These are phyloP conservation scores for Lineolata rhizophorae DNA, from an alignment of 495 filamentous ascomycete species.

Conservation along the genomic window DNA sequence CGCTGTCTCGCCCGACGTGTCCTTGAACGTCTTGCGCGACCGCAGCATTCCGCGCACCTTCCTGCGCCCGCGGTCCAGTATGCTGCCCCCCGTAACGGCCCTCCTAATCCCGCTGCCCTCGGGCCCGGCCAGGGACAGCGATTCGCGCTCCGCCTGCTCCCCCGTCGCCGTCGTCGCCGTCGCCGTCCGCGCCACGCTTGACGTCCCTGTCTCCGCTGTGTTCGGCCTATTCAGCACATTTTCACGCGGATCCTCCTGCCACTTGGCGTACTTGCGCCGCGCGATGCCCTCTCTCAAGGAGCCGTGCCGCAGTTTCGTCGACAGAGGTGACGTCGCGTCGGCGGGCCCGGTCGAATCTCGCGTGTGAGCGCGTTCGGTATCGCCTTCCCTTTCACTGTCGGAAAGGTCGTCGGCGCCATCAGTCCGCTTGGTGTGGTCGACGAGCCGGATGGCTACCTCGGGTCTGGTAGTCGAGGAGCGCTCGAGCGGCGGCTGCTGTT, in stretches of 20 bases:
- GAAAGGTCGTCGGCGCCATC: slow-evolving; percentile 2
- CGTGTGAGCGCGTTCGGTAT: not conserved
- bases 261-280: slow-evolving; percentile 37
- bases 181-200: not conserved
- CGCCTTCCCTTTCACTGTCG: no score
- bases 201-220: not conserved
- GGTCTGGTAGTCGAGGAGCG: no score
- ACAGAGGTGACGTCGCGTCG: not conserved
- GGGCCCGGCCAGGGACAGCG: no score
- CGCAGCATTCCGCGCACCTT: not conserved
- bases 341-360: not conserved
- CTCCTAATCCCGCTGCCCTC: not conserved
- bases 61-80: slow-evolving; percentile 8
- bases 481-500: no score
- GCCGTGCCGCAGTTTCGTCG: not conserved
- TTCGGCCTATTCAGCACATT: no score
- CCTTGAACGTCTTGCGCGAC: slow-evolving; percentile 2
- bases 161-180: not conserved
- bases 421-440: slow-evolving; percentile 23
- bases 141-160: no score
- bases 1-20: slow-evolving; percentile 11
- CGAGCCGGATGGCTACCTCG: slow-evolving; percentile 34
- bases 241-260: slow-evolving; percentile 28
- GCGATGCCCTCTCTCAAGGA: not conserved
- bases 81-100: not conserved